Evolutionary conservation across 768 basidiomycete species (phyloP), one percentile per base, ranked within the genome.

Genomic region (Agaricus sinodeliciosus): DNA sequence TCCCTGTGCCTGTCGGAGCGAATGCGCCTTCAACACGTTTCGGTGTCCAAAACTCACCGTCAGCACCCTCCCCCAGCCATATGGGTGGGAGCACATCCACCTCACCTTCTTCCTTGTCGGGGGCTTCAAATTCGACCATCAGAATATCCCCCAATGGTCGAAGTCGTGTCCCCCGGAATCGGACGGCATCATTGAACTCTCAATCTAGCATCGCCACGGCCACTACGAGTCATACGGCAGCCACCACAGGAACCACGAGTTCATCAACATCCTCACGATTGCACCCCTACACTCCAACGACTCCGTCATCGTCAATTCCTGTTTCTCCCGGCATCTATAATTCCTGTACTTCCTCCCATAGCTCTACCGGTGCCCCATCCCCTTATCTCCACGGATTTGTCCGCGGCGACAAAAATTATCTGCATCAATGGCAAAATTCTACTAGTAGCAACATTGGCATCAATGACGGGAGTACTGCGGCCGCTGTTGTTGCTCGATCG

Each of bases 361-460:
- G 52, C 25, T 47, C 52, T 37, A 41, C 37, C 28, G 31, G 28
- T 26, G 22, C 40, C 3, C 39, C 46, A 8, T 37, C 52, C 47
- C 40, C 52, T 42, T 54, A 54, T 37, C 52, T 54, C 39, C 45
- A 54, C 45, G 45, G 52, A 42, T 16, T 41, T 26, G 45, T 34
- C 34, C 7, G 11, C 11, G 34, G 42, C 31, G 50, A 44, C 19
- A 44, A 51, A 41, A 37, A 37, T 35, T 25, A 15, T 15, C 8
- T 43, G 43, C 42, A 47, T 51, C 50, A 51, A 9, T 34, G 50
- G 40, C 36, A 54, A 35, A 35, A 11, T 36, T 48, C 52, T 15
- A 47, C 45, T 19, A 51, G 40, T n/a, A 54, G 45, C 42, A 42
- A 31, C 25, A 34, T 41, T 2, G 45, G 51, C 51, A 45, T 45